Conservation (phyloP, 2,329 filamentous ascomycete genomes). For the Diaporthe citri region DNA sequence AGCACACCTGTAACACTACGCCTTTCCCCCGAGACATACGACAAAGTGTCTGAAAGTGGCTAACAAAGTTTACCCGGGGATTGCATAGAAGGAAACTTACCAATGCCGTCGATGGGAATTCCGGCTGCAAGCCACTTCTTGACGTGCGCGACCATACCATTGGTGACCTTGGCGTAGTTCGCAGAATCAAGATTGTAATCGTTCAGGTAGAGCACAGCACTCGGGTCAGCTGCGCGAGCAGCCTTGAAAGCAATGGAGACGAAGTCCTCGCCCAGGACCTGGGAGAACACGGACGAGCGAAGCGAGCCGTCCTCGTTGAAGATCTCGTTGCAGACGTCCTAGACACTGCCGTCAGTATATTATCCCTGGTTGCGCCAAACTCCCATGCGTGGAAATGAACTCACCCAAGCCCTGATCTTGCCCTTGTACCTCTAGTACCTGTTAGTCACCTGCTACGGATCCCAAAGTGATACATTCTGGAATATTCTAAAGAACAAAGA, state of each 20-base stretch:
- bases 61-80: too few relatives aligned
- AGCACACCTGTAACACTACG: not conserved
- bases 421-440: slow-evolving; percentile 75
- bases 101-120: slow-evolving; percentile 74
- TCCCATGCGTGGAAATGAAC: slow-evolving; percentile 28
- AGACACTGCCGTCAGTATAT: not conserved
- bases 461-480: too few relatives aligned
- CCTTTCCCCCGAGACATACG: not conserved
- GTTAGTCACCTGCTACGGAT: too few relatives aligned
- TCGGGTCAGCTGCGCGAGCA: slow-evolving; percentile 74
- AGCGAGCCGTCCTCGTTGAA: slow-evolving; percentile 72
- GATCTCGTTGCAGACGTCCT: slow-evolving; percentile 76
- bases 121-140: slow-evolving; percentile 73
- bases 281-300: slow-evolving; percentile 73
- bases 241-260: slow-evolving; percentile 78
- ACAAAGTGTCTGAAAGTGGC: not conserved
- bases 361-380: not conserved
- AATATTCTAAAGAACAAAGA: too few relatives aligned
- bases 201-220: slow-evolving; percentile 81
- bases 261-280: slow-evolving; percentile 77
- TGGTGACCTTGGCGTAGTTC: slow-evolving; percentile 66
- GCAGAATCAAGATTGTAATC: slow-evolving; percentile 77
- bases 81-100: not conserved
- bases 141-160: slow-evolving; percentile 68
- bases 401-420: slow-evolving; percentile 69